Evolutionary conservation across 345 rosid species (phyloP), one percentile per base, ranked within the genome.

Genomic region (Eucalyptus decipiens): DNA sequence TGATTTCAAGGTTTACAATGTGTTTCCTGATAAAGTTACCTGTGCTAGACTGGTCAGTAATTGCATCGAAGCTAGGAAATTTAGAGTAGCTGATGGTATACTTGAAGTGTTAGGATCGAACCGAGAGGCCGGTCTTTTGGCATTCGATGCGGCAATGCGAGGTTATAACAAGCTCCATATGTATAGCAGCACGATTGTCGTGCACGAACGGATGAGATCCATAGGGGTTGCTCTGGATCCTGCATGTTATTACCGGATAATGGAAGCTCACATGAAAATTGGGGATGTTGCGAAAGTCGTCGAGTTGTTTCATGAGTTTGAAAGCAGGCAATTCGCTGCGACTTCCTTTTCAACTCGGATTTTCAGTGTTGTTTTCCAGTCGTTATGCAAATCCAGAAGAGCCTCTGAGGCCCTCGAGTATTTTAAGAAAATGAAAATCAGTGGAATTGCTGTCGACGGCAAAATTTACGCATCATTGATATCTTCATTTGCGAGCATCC

Each of bases 161-260:
- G 97, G 95, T 51, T 97, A 94, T 52, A 97, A 97, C 91, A 95
- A 95, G 89, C 91, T 96, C 51, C 98, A 97, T 85, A 96, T 97
- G 99, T 97, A 91, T 90, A 91, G 95, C 80, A 93, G 95, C 91
- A 93, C 98, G 37, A 88, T 95, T 87, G 80, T 85, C 28, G 93
- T 94, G 52, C 93, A 92, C 65, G 93, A 93, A 86, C 94, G 88
- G 88, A 89, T 96, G 94, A 94, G 91, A 91, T 91, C 90, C 13
- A 90, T 88, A 7, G 93, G 90, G 52, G 90, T 95, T 90, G 92
- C 87, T 85, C 89, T 92, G 88, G 93, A 95, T 90, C 91, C 95
- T 7, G 92, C 92, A 42, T 94, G 95, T 88, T 97, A 95, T 91
- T 93, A 92, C 89, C 93, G 90, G 91, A 88, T 94, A 40, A 95